Evolutionary conservation across 805 yeast species (phyloP).

Genomic region (Sugiyamaella qingdaonensis): DNA sequence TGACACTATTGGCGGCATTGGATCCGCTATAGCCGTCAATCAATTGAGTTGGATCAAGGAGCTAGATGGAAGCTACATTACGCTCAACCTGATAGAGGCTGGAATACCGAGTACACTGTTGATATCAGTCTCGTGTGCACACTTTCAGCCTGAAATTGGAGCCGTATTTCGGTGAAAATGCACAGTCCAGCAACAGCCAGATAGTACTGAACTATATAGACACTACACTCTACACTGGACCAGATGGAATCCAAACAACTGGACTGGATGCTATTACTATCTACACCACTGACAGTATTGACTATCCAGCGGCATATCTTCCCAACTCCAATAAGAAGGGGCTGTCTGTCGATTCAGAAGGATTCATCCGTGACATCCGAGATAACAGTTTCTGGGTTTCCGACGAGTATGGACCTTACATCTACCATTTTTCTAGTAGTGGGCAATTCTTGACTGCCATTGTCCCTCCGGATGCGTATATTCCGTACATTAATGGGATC

Average conservation of each 20-base stretch:
- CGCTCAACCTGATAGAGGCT: conserved; percentile 20
- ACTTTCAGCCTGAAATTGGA: conserved; percentile 10
- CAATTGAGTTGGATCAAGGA: conserved; percentile 8
- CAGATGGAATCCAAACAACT: conserved; percentile 14
- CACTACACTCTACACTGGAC: conserved; percentile 12
- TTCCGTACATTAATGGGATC: conserved; percentile 14
- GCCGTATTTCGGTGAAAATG: conserved; percentile 13
- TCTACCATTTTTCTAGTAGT: conserved; percentile 13
- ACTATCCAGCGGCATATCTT: conserved; percentile 15
- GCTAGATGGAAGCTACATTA: conserved; percentile 12
- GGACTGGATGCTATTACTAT: conserved; percentile 17
- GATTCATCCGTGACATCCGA: conserved; percentile 12
- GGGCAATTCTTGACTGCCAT: conserved; percentile 10
- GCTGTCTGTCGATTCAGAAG: conserved; percentile 16
- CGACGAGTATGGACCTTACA: conserved; percentile 21
- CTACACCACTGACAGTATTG: conserved; percentile 4
- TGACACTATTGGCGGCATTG: conserved; percentile 20
- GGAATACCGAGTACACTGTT: conserved; percentile 18
- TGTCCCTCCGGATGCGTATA: conserved; percentile 19
- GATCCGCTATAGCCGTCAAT: conserved; percentile 18
- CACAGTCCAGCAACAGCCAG: conserved; percentile 9
- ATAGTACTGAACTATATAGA: conserved; percentile 9
- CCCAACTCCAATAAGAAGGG: conserved; percentile 4
- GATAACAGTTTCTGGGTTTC: conserved; percentile 17
- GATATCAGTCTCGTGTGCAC: conserved; percentile 15